phyloP scores from a whole-genome alignment of 768 basidiomycete species.

The Trametes cubensis region DNA sequence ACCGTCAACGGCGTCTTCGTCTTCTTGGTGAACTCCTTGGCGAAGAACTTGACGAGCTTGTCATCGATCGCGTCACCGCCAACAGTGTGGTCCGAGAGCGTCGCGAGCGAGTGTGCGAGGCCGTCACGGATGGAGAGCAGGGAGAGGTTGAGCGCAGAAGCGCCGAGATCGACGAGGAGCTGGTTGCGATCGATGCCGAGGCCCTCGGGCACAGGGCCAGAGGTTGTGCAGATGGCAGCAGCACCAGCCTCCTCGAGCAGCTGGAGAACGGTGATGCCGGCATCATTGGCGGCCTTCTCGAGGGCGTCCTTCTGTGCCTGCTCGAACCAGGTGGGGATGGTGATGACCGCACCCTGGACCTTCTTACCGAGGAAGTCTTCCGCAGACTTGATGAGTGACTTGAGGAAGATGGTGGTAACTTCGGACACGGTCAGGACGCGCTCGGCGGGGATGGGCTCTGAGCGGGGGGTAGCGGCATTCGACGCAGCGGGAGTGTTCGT shows the following conservation, averaged over 20 bases:
- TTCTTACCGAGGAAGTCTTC: constrained; percentile 87
- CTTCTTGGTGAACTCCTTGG: constrained; percentile 97
- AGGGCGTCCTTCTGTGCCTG: constrained; percentile 70
- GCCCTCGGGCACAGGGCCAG: constrained; percentile 44
- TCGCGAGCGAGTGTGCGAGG: constrained; percentile 66
- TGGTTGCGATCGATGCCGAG: constrained; percentile 69
- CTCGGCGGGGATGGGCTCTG: constrained; percentile 64
- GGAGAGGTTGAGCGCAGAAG: constrained; percentile 68
- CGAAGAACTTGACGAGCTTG: constrained; percentile 86
- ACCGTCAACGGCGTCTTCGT: constrained; percentile 75
- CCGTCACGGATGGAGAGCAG: constrained; percentile 76
- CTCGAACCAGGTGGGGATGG: constrained; percentile 77
- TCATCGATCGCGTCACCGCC: constrained; percentile 79
- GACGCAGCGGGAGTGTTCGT: constrained; percentile 67
- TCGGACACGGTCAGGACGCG: constrained; percentile 83
- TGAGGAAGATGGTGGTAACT: constrained; percentile 82
- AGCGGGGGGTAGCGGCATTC: constrained; percentile 68
- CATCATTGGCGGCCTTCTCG: constrained; percentile 71
- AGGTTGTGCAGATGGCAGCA: constrained; percentile 60
- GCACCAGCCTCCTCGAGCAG: constrained; percentile 88
- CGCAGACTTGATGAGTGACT: constrained; percentile 82
- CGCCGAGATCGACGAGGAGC: constrained; percentile 80
- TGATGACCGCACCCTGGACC: constrained; percentile 80
- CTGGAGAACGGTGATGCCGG: constrained; percentile 83
- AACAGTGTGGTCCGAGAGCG: constrained; percentile 46